Evolutionary conservation across 2,329 filamentous ascomycete genomes (phyloP).

Genomic region (Blumeria hordei): DNA sequence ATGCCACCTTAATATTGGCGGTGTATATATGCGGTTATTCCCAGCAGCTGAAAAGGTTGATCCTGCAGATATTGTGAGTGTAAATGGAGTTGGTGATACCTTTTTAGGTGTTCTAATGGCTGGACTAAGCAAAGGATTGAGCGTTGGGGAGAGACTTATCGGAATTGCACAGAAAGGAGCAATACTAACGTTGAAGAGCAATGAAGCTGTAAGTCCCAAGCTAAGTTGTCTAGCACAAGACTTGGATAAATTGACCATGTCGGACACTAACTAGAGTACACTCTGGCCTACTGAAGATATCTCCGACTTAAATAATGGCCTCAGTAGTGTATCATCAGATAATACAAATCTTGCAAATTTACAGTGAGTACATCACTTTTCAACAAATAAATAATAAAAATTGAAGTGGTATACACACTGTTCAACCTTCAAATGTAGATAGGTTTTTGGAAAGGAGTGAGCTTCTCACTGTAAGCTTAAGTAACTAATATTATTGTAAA

Average conservation of each 20-base stretch:
- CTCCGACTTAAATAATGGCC: too few relatives aligned
- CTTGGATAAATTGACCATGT: conserved; percentile 3
- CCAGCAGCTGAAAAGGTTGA: conserved; percentile 30
- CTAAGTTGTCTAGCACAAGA: conserved; percentile 16
- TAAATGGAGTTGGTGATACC: conserved; percentile 88
- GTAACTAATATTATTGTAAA: too few relatives aligned
- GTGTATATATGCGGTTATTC: conserved; percentile 53
- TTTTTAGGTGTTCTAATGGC: conserved; percentile 71
- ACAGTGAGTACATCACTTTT: too few relatives aligned
- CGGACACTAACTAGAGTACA: too few relatives aligned
- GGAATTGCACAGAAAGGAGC: conserved; percentile 62
- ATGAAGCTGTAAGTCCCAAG: conserved; percentile 36
- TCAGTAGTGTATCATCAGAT: too few relatives aligned
- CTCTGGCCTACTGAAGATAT: too few relatives aligned
- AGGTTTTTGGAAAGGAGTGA: too few relatives aligned
- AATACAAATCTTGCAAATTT: too few relatives aligned
- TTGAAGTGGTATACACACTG: too few relatives aligned
- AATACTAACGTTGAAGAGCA: conserved; percentile 50
- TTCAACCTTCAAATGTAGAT: too few relatives aligned
- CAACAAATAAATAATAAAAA: too few relatives aligned
- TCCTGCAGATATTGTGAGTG: conserved; percentile 54
- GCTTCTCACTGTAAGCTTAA: too few relatives aligned
- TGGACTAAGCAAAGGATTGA: conserved; percentile 32
- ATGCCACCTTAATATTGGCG: conserved; percentile 33
- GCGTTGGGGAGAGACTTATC: conserved; percentile 34